A percentile compares a stretch with the other conserved stretches of the same genome.
Evolutionary conservation across 1,139 yeast genomes (phyloP).

Genomic region (Sugiyamaella paludigena): DNA sequence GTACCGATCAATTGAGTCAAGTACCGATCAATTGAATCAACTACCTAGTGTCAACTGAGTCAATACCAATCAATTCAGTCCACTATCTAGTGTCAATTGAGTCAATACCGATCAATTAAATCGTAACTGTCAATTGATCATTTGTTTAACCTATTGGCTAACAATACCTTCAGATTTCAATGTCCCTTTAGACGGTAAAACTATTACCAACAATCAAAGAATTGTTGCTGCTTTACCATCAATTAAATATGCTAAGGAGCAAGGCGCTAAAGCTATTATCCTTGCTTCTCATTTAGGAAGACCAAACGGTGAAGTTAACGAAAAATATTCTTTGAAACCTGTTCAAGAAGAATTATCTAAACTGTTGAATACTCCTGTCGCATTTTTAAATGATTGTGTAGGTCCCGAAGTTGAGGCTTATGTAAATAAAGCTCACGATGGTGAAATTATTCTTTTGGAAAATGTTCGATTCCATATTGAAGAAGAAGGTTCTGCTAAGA

Average conservation of each 20-base stretch:
- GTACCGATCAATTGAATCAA: no score
- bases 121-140: not conserved
- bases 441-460: conserved; percentile 80
- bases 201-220: conserved; percentile 97
- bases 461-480: conserved; percentile 95
- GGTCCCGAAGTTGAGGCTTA: conserved; percentile 81
- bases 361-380: conserved; percentile 67
- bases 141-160: not conserved
- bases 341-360: conserved; percentile 81
- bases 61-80: not conserved
- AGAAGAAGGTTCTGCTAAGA: conserved; percentile 92
- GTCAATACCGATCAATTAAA: not conserved
- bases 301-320: conserved; percentile 86
- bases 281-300: conserved; percentile 97
- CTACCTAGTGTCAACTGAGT: not conserved
- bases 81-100: not conserved
- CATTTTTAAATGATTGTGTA: conserved; percentile 82
- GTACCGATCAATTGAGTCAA: no score
- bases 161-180: conserved; percentile 58
- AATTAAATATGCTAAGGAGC: conserved; percentile 84
- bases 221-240: conserved; percentile 98
- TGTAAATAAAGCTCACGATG: conserved; percentile 65
- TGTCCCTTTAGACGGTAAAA: conserved; percentile 93
- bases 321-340: conserved; percentile 86
- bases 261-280: conserved; percentile 82